Conservation (phyloP, 2,329 filamentous ascomycete species). For the Fusarium sp. region DNA sequence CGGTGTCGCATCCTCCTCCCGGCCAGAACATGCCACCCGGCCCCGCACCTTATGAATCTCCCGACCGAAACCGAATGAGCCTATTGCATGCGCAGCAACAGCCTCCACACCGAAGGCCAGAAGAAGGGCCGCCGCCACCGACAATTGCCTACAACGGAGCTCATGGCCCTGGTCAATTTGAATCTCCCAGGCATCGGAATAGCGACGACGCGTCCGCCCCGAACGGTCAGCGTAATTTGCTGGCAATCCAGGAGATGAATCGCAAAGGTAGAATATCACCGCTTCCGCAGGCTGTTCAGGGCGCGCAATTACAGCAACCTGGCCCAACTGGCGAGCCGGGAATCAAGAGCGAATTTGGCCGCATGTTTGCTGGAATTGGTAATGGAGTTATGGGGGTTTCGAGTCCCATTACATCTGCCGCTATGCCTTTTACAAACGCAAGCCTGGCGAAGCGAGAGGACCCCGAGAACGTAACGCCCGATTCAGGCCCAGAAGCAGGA, state of each 20-base stretch:
- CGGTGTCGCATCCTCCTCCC: conserved; percentile 56
- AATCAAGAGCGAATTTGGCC: conserved; percentile 95
- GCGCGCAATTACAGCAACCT: conserved; percentile 84
- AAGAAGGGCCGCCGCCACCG: conserved; percentile 66
- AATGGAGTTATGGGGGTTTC: conserved; percentile 69
- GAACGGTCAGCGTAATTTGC: conserved; percentile 71
- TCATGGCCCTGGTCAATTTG: conserved; percentile 60
- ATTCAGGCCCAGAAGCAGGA: conserved; percentile 59
- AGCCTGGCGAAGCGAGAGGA: conserved; percentile 69
- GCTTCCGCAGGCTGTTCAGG: conserved; percentile 92
- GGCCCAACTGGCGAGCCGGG: conserved; percentile 86
- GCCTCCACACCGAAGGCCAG: conserved; percentile 60
- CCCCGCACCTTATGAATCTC: conserved; percentile 63
- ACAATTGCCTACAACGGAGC: conserved; percentile 65
- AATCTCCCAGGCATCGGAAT: conserved; percentile 56
- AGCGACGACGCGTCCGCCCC: conserved; percentile 71
- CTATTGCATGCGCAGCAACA: conserved; percentile 56
- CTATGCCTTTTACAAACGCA: conserved; percentile 63
- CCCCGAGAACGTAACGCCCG: conserved; percentile 61
- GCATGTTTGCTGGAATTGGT: conserved; percentile 94
- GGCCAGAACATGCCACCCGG: conserved; percentile 46
- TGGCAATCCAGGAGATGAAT: conserved; percentile 86
- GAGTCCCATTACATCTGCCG: conserved; percentile 64
- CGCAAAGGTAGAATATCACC: conserved; percentile 89
- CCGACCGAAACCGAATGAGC: conserved; percentile 64